A percentile compares a stretch with the other conserved stretches of the same genome.
phyloP scores from a whole-genome alignment of 2,329 filamentous ascomycete species.

The Sclerotinia nivalis region DNA sequence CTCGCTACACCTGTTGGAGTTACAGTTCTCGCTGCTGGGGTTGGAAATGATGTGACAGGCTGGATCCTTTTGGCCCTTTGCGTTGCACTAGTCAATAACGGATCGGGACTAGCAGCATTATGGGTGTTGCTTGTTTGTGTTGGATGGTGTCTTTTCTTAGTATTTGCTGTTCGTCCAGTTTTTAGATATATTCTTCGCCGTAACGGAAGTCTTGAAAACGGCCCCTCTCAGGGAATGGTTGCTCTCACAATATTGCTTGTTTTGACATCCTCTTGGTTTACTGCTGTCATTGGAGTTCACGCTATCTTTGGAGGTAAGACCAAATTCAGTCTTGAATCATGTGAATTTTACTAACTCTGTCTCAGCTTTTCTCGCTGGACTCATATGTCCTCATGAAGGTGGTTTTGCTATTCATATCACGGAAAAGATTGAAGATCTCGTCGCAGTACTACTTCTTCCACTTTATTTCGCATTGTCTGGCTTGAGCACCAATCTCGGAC shows the following conservation, averaged over 20 bases:
- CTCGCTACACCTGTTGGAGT: slow-evolving; percentile 81
- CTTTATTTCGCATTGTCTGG: slow-evolving; percentile 94
- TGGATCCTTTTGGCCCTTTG: slow-evolving; percentile 94
- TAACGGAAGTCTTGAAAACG: slow-evolving; percentile 79
- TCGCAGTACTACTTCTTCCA: slow-evolving; percentile 79
- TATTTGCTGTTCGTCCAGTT: slow-evolving; percentile 68
- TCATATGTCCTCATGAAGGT: slow-evolving; percentile 87
- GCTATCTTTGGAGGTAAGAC: slow-evolving; percentile 73
- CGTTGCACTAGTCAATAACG: slow-evolving; percentile 88
- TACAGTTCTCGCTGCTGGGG: slow-evolving; percentile 85
- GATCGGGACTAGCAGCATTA: slow-evolving; percentile 76
- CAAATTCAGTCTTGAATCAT: background rate
- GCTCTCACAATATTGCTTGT: slow-evolving; percentile 78
- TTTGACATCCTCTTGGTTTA: slow-evolving; percentile 81
- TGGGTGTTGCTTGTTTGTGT: slow-evolving; percentile 77
- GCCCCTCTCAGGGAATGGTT: slow-evolving; percentile 82
- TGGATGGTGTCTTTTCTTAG: slow-evolving; percentile 75
- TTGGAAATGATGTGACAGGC: slow-evolving; percentile 87
- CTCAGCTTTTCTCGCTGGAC: slow-evolving; percentile 75
- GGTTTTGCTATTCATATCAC: slow-evolving; percentile 89
- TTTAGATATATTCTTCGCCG: slow-evolving; percentile 74
- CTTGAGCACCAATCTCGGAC: slow-evolving; percentile 80
- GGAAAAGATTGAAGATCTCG: slow-evolving; percentile 91
- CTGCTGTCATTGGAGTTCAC: slow-evolving; percentile 87
- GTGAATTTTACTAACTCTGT: slow-evolving; percentile 11